Evolutionary conservation across 1,284 basidiomycete genomes (phyloP).

Genomic region (Singerocomus inundabilis): DNA sequence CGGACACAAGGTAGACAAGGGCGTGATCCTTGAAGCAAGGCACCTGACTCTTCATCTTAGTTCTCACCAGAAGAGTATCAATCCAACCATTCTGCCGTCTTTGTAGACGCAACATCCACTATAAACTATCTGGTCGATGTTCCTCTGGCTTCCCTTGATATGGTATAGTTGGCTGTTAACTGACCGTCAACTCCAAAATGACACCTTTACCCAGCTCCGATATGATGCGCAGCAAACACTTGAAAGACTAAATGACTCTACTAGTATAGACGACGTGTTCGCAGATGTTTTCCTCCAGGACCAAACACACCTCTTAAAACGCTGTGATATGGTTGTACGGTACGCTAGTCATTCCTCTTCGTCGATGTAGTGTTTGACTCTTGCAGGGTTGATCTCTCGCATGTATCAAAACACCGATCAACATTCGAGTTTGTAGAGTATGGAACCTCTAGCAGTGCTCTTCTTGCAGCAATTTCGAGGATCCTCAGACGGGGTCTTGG

Average conservation of each 20-base stretch:
- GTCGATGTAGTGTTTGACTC: constrained; percentile 4
- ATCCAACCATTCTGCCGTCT: constrained; percentile 49
- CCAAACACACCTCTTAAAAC: constrained; percentile 53
- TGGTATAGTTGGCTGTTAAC: constrained; percentile 42
- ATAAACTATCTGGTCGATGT: constrained; percentile 83
- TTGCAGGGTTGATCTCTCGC: constrained; percentile 60
- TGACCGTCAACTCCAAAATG: background rate
- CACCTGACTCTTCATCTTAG: constrained; percentile 34
- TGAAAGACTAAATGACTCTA: constrained; percentile 51
- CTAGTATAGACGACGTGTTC: constrained; percentile 63
- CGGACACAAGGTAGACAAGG: constrained; percentile 46
- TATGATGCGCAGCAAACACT: constrained; percentile 77
- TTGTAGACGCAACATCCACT: constrained; percentile 80
- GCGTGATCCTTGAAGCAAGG: constrained; percentile 4
- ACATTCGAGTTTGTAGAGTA: constrained; percentile 53
- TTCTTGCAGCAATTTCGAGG: constrained; percentile 53
- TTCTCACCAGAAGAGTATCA: constrained; percentile 57
- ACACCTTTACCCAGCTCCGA: constrained; percentile 52
- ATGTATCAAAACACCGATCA: constrained; percentile 47
- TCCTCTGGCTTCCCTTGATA: constrained; percentile 66
- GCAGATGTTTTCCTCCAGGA: constrained; percentile 74
- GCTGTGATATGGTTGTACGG: constrained; percentile 69
- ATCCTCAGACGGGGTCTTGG: constrained; percentile 69
- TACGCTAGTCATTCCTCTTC: constrained; percentile 32
- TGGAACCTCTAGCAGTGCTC: constrained; percentile 56